Percentiles rank a stretch among this genome's conserved stretches.
These are phyloP conservation scores for Aspergillus versicolor DNA, from an alignment of 2,329 filamentous ascomycete genomes.

Conservation along the genomic window DNA sequence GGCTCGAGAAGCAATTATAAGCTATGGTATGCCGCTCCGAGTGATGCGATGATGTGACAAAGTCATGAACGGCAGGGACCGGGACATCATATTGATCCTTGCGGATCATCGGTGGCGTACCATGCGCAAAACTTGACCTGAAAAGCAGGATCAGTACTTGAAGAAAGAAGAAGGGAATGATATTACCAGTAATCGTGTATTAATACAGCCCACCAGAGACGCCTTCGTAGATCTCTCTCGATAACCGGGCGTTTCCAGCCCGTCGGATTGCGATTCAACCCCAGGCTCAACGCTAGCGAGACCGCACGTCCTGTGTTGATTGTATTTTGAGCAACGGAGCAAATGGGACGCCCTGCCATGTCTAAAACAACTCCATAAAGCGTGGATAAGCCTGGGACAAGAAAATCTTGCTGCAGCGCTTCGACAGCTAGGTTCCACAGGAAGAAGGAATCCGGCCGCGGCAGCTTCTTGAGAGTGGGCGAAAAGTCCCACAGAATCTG, in stretches of 20 bases:
- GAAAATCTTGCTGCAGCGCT: conserved; percentile 53
- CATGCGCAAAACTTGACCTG: conserved; percentile 53
- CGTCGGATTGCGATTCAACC: too few species aligned
- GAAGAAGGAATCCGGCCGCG: conserved; percentile 50
- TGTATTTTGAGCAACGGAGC: conserved; percentile 51
- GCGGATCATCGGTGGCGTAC: conserved; percentile 51
- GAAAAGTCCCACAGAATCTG: conserved; percentile 49
- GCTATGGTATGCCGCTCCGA: neutral
- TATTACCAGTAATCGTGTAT: conserved; percentile 50
- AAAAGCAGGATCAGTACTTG: neutral
- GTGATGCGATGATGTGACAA: neutral
- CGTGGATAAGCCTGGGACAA: conserved; percentile 53
- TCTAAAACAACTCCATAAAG: conserved; percentile 54
- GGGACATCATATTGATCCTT: conserved; percentile 49
- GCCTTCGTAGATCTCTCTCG: too few species aligned
- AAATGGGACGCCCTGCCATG: conserved; percentile 53
- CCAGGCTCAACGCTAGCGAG: too few species aligned
- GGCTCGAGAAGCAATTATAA: conserved; percentile 3
- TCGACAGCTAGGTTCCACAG: conserved; percentile 58
- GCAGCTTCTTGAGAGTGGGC: conserved; percentile 12
- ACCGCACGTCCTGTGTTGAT: too few species aligned
- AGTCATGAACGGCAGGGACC: conserved; percentile 17
- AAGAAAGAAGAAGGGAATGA: neutral
- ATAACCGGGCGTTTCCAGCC: too few species aligned
- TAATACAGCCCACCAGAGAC: too few species aligned